Conservation (phyloP, 805 yeast genomes). For the Teunomyces barrocoloradensis region DNA sequence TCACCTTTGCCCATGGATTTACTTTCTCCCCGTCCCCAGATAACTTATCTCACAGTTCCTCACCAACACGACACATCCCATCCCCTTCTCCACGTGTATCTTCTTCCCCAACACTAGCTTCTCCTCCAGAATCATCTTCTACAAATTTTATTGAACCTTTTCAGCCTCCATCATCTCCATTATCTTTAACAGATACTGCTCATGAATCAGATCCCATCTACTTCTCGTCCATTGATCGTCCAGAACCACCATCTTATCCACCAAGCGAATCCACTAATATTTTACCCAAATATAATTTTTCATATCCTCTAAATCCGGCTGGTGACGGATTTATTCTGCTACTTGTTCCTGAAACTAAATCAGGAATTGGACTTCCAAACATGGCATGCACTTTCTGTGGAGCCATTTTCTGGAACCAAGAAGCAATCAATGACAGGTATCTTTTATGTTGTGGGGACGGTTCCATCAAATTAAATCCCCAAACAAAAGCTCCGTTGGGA, state of each 20-base stretch:
- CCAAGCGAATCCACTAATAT: no score
- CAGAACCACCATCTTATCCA: not conserved
- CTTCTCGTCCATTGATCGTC: not conserved
- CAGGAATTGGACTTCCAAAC: not conserved
- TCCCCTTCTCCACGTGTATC: not conserved
- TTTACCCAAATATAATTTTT: not conserved
- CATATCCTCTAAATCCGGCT: not conserved
- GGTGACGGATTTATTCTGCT: not conserved
- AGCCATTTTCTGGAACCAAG: constrained; percentile 1
- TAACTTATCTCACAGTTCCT: not conserved
- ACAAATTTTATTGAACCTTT: no score
- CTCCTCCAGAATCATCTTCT: not conserved
- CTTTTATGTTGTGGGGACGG: not conserved
- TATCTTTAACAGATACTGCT: not conserved
- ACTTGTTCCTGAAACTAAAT: not conserved
- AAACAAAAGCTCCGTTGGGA: not conserved
- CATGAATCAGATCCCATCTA: not conserved
- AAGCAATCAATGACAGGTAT: not conserved
- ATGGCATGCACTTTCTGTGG: constrained; percentile 1
- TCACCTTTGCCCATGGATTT: not conserved
- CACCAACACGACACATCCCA: not conserved
- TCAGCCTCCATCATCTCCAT: not conserved
- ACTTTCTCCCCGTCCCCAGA: not conserved
- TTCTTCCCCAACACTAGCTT: not conserved
- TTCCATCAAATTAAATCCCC: not conserved